Evolutionary conservation across 225 moss, liverwort and hornwort species (phyloP).

Genomic region (Sphagnum tenellum): DNA sequence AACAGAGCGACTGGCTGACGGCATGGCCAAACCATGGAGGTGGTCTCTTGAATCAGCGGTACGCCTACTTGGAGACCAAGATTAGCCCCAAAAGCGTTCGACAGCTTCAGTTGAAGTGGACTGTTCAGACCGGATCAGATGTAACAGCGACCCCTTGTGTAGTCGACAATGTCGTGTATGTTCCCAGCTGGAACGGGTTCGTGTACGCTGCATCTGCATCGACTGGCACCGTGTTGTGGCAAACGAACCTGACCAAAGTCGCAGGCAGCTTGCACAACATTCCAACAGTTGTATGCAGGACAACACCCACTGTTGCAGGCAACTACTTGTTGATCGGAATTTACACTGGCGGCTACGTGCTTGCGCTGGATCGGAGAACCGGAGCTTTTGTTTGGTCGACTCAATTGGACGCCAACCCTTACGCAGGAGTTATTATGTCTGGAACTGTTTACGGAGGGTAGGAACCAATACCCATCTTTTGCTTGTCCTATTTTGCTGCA

Average conservation of each 20-base stretch:
- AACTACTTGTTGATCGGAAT: constrained; percentile 12
- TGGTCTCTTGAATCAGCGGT: constrained; percentile 6
- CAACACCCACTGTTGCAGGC: constrained; percentile 8
- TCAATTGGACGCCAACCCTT: constrained; percentile 5
- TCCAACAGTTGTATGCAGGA: neutral
- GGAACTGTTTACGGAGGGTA: constrained; percentile 11
- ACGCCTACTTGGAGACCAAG: neutral
- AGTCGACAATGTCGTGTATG: constrained; percentile 1
- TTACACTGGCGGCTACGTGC: constrained; percentile 2
- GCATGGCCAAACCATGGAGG: constrained; percentile 13
- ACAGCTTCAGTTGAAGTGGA: constrained; percentile 6
- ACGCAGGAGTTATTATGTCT: constrained; percentile 5
- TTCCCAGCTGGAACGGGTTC: constrained; percentile 7
- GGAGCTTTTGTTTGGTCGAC: constrained; percentile 10
- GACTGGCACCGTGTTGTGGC: constrained; percentile 5
- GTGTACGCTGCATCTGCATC: neutral
- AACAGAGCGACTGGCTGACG: too few relatives aligned
- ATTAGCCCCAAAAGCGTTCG: constrained; percentile 1
- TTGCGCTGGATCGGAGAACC: constrained; percentile 8
- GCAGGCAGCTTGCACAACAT: neutral
- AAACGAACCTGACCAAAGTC: constrained; percentile 2
- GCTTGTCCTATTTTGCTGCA: too few relatives aligned
- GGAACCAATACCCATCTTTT: neutral
- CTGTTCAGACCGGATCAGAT: neutral
- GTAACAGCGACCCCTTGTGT: constrained; percentile 7